These are phyloP conservation scores for Physcomitrellopsis africana DNA, from an alignment of 225 moss, liverwort and hornwort species.

Conservation along the genomic window DNA sequence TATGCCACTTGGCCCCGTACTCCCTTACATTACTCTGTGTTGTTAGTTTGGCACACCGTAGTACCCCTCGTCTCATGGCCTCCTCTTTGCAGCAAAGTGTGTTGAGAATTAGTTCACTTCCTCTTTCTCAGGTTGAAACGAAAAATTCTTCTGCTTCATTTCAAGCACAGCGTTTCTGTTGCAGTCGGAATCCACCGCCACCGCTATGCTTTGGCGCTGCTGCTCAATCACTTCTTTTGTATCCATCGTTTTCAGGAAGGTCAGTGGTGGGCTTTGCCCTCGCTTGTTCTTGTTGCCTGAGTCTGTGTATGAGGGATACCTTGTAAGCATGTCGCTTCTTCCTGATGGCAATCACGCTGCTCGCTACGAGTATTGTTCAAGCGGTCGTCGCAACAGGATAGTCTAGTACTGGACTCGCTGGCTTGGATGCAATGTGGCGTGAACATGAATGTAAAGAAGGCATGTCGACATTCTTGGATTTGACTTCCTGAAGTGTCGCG, in stretches of 20 bases:
- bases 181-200: conserved; percentile 1
- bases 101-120: not conserved
- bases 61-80: conserved; percentile 7
- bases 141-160: not conserved
- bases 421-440: too few relatives aligned
- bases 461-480: too few relatives aligned
- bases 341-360: not conserved
- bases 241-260: conserved; percentile 8
- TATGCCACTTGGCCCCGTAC: too few relatives aligned
- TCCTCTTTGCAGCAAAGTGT: conserved; percentile 29
- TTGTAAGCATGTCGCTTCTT: not conserved
- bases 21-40: too few relatives aligned
- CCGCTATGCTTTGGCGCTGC: not conserved
- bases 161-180: not conserved
- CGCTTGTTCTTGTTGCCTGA: not conserved
- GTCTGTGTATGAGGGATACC: not conserved
- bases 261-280: conserved; percentile 4
- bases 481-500: too few relatives aligned
- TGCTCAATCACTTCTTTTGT: not conserved
- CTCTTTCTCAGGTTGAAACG: conserved; percentile 12
- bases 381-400: too few relatives aligned
- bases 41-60: too few relatives aligned
- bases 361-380: too few relatives aligned
- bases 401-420: too few relatives aligned
- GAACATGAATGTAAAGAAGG: too few relatives aligned